Evolutionary conservation across 108 stramenopile genomes (phyloP), one percentile per base, ranked within the genome.

Genomic region (Tribonema minus): DNA sequence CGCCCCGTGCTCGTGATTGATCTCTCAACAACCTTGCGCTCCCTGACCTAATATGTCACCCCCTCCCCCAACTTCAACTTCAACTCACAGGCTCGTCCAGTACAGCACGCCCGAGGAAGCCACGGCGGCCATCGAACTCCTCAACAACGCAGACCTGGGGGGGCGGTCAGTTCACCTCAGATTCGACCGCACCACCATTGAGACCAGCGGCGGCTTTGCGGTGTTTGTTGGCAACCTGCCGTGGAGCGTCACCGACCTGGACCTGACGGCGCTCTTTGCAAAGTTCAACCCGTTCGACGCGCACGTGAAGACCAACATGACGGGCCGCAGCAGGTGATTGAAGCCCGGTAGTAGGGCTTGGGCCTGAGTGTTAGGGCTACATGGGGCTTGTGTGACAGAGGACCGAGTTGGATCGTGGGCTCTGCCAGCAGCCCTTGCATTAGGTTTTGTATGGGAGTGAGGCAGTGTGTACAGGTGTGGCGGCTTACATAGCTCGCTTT

Each of bases 261-360:
- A 68, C 20, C 82, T 83, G 38, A 54, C 59, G 64, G 62, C 59
- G 36, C 40, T 83, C 1, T 77, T 83, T 34, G 36, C 67, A 12
- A 65, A 66, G 30, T 83, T 77, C 64, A 38, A 76, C 60, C 82
- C 82, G n/a, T 76, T 64, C 31, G 82, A 83, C 34, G 76, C 68
- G 33, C 82, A 83, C 54, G 74, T 83, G 33, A 83, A 83, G 82
- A 83, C 82, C 63, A 83, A 83, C 76, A 83, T 83, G 82, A 65
- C 82, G 4, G 82, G 82, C 41, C 82, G 82, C 33, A 74, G 72
- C 66, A n/a, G n/a, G n/a, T n/a, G n/a, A n/a, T n/a, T n/a, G n/a
- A n/a, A n/a, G n/a, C n/a, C n/a, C n/a, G n/a, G n/a, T n/a, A n/a
- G n/a, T n/a, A n/a, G n/a, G n/a, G n/a, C n/a, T n/a, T n/a, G n/a